phyloP scores from a whole-genome alignment of 257 asterid species.

The Solanum ossicruentum region DNA sequence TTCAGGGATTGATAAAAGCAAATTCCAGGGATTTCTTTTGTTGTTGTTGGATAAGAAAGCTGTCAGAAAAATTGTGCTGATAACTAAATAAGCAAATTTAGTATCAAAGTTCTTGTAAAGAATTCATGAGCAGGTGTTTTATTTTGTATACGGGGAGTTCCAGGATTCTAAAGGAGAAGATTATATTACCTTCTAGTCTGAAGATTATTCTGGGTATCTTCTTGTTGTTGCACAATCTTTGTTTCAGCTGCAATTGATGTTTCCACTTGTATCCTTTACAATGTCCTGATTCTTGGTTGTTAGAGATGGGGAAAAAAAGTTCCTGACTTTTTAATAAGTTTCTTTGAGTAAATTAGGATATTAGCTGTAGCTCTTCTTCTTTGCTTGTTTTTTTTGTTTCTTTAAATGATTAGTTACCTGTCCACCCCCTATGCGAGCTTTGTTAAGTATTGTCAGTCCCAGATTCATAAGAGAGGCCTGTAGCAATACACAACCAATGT shows the following conservation, averaged over 20 bases:
- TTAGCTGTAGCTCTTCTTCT: background rate
- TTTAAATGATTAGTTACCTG: background rate
- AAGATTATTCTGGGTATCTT: background rate
- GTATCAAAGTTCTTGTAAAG: background rate
- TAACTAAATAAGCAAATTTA: background rate
- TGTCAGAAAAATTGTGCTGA: background rate
- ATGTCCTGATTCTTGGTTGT: background rate
- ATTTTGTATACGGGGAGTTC: background rate
- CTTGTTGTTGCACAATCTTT: background rate
- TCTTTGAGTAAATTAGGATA: background rate
- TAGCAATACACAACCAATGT: background rate
- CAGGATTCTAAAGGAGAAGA: background rate
- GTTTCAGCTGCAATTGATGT: background rate
- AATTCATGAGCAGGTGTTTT: background rate
- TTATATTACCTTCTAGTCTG: background rate
- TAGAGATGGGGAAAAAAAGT: background rate
- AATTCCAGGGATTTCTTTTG: background rate
- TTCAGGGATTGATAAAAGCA: background rate
- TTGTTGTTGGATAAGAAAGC: background rate
- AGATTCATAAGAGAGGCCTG: background rate
- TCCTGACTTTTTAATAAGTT: background rate
- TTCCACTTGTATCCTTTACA: background rate
- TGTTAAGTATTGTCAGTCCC: background rate
- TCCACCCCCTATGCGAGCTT: background rate
- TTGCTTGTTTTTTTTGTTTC: background rate